These are phyloP conservation scores for Alternaria metachromatica DNA, from an alignment of 2,329 filamentous ascomycete genomes.

Conservation along the genomic window DNA sequence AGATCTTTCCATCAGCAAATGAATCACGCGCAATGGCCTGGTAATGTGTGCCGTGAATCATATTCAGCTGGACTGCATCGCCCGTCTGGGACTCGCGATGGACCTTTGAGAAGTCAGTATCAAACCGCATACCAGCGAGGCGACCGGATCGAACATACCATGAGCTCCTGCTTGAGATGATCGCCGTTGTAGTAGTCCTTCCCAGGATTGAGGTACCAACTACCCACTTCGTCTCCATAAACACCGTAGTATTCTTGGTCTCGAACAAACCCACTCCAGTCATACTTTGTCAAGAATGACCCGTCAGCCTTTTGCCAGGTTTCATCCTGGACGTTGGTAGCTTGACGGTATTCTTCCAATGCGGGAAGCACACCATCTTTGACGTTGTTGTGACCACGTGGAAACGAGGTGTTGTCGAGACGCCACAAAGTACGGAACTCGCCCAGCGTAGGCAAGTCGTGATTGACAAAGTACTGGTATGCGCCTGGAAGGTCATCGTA, in stretches of 20 bases:
- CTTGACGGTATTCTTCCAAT: slow-evolving; percentile 51
- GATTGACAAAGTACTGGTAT: slow-evolving; percentile 64
- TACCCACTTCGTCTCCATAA: slow-evolving; percentile 58
- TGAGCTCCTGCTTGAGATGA: slow-evolving; percentile 61
- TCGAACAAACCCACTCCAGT: slow-evolving; percentile 52
- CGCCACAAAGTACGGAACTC: slow-evolving; percentile 61
- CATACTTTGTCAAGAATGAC: slow-evolving; percentile 61
- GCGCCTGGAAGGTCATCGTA: slow-evolving; percentile 58
- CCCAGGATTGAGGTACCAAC: slow-evolving; percentile 59
- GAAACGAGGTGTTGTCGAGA: slow-evolving; percentile 58
- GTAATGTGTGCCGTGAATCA: slow-evolving; percentile 60
- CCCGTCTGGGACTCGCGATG: slow-evolving; percentile 60
- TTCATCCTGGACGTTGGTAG: slow-evolving; percentile 62
- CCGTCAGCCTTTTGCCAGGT: slow-evolving; percentile 59
- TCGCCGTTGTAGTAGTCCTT: slow-evolving; percentile 62
- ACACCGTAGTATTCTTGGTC: slow-evolving; percentile 58
- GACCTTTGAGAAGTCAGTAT: slow-evolving; percentile 31
- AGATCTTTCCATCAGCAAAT: slow-evolving; percentile 47
- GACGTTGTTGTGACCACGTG: slow-evolving; percentile 54
- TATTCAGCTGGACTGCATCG: slow-evolving; percentile 61
- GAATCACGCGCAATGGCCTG: slow-evolving; percentile 39
- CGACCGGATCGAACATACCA: slow-evolving; percentile 36
- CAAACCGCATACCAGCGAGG: background rate
- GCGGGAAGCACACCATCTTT: slow-evolving; percentile 56
- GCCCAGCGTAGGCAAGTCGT: slow-evolving; percentile 55